Base-by-base conservation (phyloP, 139 green algal species). In the Chlorella sp. region DNA sequence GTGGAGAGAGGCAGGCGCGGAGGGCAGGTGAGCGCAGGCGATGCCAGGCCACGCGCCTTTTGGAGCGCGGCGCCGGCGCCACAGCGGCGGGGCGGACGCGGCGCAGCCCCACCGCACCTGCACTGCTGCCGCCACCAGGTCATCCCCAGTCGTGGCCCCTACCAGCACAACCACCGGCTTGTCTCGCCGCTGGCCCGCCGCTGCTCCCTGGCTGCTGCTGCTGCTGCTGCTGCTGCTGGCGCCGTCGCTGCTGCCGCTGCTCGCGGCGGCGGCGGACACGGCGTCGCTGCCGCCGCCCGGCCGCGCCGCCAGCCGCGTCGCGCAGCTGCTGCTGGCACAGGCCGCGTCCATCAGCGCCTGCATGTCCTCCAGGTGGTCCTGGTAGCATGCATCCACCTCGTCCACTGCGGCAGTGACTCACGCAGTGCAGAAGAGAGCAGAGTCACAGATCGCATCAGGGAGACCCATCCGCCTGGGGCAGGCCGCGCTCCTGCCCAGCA, bases 101-200 rank as follows among this genome's bases (percentile, higher is more conserved):
- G 40, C 60, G 2, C 38, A 69, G 11, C 31, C 63, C 40, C 31
- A 31, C 61, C 60, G 9, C 71, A 70, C 67, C 50, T 48, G 67
- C 17, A 83, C 43, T 0, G 85, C 90, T 9, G 67, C 25, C 3
- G 69, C 48, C 2, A 87, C 61, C 12, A 90, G 68, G 2, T 80
- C 71, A 12, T 81, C 71, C 8, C 63, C 79, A n/a, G 93, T 38
- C 0, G 91, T 95, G 17, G 92, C 92, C 25, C 92, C 92, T 33
- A 91, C 84, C 19, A 95, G 79, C 42, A 91, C 83, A 6, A 96
- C 74, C 75, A 87, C 64, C 2, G 84, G 78, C 71, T 90, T 88
- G 23, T 48, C 35, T 35, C 45, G 25, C 3, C 25, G 31, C 43
- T 25, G 27, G 31, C 21, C 17, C 25, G 33, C 19, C 8, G 7